phyloP scores from a whole-genome alignment of 1,284 basidiomycete species.

The Thelephora terrestris region DNA sequence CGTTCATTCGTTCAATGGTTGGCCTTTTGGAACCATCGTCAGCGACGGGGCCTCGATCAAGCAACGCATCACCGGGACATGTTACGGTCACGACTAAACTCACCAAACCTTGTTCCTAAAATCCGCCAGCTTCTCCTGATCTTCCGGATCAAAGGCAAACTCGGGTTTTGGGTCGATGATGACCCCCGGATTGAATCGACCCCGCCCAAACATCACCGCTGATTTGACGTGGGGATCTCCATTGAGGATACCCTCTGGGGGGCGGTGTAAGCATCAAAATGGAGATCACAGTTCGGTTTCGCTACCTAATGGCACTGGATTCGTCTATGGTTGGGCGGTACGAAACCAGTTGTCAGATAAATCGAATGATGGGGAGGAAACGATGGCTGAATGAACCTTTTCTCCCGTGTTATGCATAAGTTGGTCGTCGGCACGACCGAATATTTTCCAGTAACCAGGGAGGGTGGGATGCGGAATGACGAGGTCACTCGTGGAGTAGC shows the following conservation, averaged over 20 bases:
- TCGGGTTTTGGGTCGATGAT: constrained; percentile 24
- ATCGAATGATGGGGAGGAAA: not conserved
- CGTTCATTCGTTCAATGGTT: constrained; percentile 24
- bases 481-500: constrained; percentile 32
- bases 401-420: constrained; percentile 34
- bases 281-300: not conserved
- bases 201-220: constrained; percentile 31
- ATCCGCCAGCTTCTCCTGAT: constrained; percentile 13
- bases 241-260: constrained; percentile 20
- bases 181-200: constrained; percentile 27
- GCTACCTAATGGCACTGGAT: constrained; percentile 14
- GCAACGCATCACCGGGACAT: not conserved
- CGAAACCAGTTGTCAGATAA: not conserved
- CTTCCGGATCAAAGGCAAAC: constrained; percentile 18
- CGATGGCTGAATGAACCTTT: constrained; percentile 14
- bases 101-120: constrained; percentile 27
- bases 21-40: constrained; percentile 14
- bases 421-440: constrained; percentile 40
- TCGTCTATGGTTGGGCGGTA: constrained; percentile 10
- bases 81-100: constrained; percentile 1
- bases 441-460: constrained; percentile 31
- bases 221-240: constrained; percentile 19
- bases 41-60: too few species aligned
- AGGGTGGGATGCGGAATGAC: constrained; percentile 35
- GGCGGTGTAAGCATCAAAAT: not conserved